Evolutionary conservation across 2,329 filamentous ascomycete genomes (phyloP).

Genomic region (Fusarium lyarnte): DNA sequence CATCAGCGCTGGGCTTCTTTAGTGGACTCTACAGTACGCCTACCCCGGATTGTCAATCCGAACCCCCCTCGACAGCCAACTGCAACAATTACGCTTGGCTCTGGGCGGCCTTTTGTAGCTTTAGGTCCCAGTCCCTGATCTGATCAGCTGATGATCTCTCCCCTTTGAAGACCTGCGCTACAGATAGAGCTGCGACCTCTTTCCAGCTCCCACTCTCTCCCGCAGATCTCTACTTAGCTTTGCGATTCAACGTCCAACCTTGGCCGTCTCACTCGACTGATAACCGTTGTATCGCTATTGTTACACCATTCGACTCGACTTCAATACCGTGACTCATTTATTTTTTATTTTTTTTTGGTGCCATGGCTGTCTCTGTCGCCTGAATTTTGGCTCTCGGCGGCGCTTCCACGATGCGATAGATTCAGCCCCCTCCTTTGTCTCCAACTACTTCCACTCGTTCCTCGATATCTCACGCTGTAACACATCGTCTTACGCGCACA

Average conservation of each 20-base stretch:
- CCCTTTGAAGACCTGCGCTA: constrained; percentile 40
- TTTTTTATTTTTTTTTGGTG: constrained; percentile 1
- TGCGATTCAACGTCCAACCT: constrained; percentile 17
- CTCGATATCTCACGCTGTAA: constrained; percentile 26
- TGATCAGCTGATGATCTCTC: constrained; percentile 46
- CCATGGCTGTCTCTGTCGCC: constrained; percentile 37
- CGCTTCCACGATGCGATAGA: constrained; percentile 42
- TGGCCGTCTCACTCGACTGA: constrained; percentile 10
- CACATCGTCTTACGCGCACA: constrained; percentile 23
- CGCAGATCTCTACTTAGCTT: constrained; percentile 39
- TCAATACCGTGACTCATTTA: neutral
- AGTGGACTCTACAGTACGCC: constrained; percentile 35
- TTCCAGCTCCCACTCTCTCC: constrained; percentile 30
- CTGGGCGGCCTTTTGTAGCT: constrained; percentile 28
- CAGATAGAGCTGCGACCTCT: constrained; percentile 40
- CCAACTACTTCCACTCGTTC: constrained; percentile 39
- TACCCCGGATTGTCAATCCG: constrained; percentile 42
- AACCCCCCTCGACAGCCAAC: constrained; percentile 34
- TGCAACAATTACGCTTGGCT: constrained; percentile 33
- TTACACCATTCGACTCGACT: neutral
- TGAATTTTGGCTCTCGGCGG: constrained; percentile 38
- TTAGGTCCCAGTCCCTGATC: constrained; percentile 31
- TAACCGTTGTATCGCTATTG: neutral
- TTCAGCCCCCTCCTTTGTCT: constrained; percentile 32
- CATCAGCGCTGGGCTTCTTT: constrained; percentile 21